Percentiles rank a stretch among this genome's conserved stretches.
Conservation (phyloP, 352 stramenopile genomes). For the Globisporangium spiculum region DNA sequence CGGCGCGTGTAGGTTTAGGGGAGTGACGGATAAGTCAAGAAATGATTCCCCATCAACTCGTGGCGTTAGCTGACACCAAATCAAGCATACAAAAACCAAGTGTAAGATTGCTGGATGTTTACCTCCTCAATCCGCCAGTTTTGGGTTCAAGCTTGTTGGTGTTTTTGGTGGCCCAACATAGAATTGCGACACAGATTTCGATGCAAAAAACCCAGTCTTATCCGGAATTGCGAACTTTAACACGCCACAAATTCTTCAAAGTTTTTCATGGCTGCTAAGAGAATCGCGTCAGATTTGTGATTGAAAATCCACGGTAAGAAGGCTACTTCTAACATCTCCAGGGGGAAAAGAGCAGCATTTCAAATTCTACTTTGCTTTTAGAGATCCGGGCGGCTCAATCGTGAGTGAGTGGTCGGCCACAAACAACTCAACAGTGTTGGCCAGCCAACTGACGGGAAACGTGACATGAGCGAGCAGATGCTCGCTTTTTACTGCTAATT, state of each 20-base stretch:
- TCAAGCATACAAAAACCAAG: neutral
- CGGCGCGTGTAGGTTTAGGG: neutral
- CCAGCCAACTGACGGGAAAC: too few species aligned
- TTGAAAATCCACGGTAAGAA: too few species aligned
- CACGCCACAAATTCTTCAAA: neutral
- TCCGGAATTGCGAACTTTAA: neutral
- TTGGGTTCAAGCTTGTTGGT: too few species aligned
- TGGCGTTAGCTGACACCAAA: neutral
- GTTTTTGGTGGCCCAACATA: neutral
- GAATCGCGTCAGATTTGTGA: neutral
- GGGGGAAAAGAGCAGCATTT: too few species aligned
- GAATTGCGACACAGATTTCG: neutral
- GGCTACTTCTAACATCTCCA: too few species aligned
- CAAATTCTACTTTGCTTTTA: too few species aligned
- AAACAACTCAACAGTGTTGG: too few species aligned
- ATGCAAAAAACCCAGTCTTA: neutral
- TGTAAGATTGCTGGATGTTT: neutral
- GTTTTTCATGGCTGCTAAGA: neutral
- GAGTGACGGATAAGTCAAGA: neutral
- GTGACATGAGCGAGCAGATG: too few species aligned
- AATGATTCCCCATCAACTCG: neutral
- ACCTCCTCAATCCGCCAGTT: neutral
- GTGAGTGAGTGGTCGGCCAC: too few species aligned
- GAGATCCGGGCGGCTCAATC: too few species aligned
- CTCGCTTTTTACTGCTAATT: neutral